phyloP scores from a whole-genome alignment of 2,329 filamentous ascomycete genomes.

The Aspergillus sp. region DNA sequence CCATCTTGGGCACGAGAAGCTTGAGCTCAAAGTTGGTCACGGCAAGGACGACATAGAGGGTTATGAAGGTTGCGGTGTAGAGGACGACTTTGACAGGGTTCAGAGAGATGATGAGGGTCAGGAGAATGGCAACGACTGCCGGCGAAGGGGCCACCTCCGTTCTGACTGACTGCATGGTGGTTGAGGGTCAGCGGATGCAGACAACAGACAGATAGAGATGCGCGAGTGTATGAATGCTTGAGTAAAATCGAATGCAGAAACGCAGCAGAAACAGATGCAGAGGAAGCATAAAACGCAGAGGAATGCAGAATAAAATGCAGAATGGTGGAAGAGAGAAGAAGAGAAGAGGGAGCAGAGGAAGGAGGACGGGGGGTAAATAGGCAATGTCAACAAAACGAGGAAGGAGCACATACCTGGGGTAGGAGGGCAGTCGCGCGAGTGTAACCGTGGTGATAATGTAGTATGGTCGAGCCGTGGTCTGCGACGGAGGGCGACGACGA shows the following conservation, averaged over 20 bases:
- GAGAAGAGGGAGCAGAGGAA: slow-evolving; percentile 6
- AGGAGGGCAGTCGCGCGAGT: slow-evolving; percentile 10
- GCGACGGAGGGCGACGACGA: slow-evolving; percentile 3
- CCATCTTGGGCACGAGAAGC: slow-evolving; percentile 36
- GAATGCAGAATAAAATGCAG: neutral
- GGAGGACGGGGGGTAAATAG: slow-evolving; percentile 1
- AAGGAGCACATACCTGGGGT: slow-evolving; percentile 8
- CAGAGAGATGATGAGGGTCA: slow-evolving; percentile 6
- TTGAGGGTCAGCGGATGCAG: neutral
- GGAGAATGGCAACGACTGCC: neutral
- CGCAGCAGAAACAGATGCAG: neutral
- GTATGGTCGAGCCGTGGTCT: neutral
- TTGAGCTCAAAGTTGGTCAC: slow-evolving; percentile 5
- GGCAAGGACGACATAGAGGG: slow-evolving; percentile 10
- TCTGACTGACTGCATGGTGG: slow-evolving; percentile 1
- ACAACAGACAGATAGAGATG: neutral
- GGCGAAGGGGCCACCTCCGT: neutral
- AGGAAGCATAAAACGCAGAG: slow-evolving; percentile 1
- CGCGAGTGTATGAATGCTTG: neutral
- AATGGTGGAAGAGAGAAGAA: slow-evolving; percentile 5
- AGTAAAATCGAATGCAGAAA: too few relatives aligned
- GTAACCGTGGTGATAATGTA: slow-evolving; percentile 7
- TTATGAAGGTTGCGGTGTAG: slow-evolving; percentile 5
- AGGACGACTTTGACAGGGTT: slow-evolving; percentile 5
- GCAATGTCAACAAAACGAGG: slow-evolving; percentile 4